phyloP scores from a whole-genome alignment of 1,284 basidiomycete species.

The Wolfiporia cocos region DNA sequence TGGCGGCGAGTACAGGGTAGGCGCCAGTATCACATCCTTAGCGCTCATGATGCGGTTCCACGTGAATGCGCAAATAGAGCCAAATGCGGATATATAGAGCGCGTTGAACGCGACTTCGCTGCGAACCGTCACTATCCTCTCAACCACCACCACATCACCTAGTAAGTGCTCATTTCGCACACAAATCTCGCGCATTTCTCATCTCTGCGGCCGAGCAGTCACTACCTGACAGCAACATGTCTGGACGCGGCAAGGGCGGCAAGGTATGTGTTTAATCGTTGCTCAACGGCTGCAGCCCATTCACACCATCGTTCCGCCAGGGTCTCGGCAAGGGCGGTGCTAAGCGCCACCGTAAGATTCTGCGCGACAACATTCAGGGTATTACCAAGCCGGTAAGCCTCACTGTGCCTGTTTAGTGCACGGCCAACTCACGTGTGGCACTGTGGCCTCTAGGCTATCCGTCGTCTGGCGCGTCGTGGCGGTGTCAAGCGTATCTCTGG shows the following conservation, averaged over 20 bases:
- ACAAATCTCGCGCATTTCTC: no score
- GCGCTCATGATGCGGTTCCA: no score
- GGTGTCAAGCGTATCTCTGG: constrained; percentile 95
- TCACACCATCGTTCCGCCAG: constrained; percentile 13
- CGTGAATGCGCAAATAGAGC: constrained; percentile 16
- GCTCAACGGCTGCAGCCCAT: background rate
- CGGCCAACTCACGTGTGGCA: no score
- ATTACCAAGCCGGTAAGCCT: constrained; percentile 52
- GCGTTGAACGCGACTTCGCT: constrained; percentile 17
- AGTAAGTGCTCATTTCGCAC: no score
- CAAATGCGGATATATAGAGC: constrained; percentile 19
- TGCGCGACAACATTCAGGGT: constrained; percentile 88
- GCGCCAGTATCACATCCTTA: no score
- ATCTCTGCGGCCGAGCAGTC: no score
- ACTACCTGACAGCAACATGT: no score
- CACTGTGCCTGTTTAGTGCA: constrained; percentile 5
- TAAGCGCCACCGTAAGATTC: constrained; percentile 86
- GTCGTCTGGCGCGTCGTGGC: constrained; percentile 91
- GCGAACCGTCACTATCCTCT: background rate
- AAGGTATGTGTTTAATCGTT: constrained; percentile 30
- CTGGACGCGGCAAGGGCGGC: constrained; percentile 74
- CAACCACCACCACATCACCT: background rate
- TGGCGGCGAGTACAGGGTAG: constrained; percentile 6
- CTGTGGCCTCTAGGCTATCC: constrained; percentile 59
- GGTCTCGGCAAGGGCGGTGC: constrained; percentile 60